phyloP scores from a whole-genome alignment of 306 rosid genomes.

The Boehmeria nivea region DNA sequence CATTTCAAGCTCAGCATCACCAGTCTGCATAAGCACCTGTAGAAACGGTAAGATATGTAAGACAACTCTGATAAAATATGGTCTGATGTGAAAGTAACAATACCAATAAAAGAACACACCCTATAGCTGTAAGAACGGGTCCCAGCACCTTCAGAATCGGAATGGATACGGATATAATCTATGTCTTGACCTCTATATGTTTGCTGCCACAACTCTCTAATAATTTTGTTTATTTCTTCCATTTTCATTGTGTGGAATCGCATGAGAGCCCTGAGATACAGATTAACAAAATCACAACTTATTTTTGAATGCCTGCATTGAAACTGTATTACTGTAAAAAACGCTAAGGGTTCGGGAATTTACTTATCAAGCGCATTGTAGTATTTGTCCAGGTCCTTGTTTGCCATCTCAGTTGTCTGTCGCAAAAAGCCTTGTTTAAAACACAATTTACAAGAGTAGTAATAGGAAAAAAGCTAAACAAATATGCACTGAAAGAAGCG shows the following conservation, averaged over 20 bases:
- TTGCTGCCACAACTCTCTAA: constrained; percentile 95
- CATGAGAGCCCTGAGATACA: constrained; percentile 69
- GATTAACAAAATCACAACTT: not conserved
- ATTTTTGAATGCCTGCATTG: not conserved
- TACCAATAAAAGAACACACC: constrained; percentile 32
- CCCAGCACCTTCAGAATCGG: constrained; percentile 95
- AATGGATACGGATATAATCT: constrained; percentile 82
- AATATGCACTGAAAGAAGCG: not conserved
- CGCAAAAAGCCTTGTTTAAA: constrained; percentile 18
- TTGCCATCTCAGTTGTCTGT: constrained; percentile 98
- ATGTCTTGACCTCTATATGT: constrained; percentile 98
- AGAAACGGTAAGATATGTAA: too few species aligned
- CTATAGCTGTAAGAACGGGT: constrained; percentile 95
- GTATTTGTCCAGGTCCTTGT: constrained; percentile 98
- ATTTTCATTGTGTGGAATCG: constrained; percentile 95
- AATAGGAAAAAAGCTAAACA: constrained; percentile 4
- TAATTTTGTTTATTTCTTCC: constrained; percentile 98
- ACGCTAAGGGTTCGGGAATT: constrained; percentile 9
- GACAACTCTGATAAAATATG: constrained; percentile 17
- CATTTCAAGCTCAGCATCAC: constrained; percentile 95
- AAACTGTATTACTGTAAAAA: not conserved
- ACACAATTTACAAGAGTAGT: constrained; percentile 8
- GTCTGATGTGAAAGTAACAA: constrained; percentile 17
- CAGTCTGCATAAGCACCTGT: constrained; percentile 97
- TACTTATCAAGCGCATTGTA: constrained; percentile 95